Evolutionary conservation across 805 yeast genomes (phyloP), one percentile per base, ranked within the genome.

Genomic region (Kodamaea jinghongensis): DNA sequence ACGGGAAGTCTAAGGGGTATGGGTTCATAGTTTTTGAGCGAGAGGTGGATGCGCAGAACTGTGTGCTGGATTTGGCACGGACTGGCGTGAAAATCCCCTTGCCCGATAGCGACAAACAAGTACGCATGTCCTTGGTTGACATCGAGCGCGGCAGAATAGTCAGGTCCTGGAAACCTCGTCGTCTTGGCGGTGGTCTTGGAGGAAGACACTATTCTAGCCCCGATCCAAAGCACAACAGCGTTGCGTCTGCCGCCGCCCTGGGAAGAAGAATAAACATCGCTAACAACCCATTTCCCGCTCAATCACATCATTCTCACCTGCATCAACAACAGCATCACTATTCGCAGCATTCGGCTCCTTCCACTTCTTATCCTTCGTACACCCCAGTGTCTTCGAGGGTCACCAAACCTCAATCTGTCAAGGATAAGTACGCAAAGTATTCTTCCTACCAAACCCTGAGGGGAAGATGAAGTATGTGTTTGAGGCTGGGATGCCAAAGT

Each of bases 151-250:
- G 88, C 2, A 63, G 93, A 33, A 59, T 78, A 1, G 73, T 76
- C 11, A 74, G 82, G 40, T 75, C 72, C 48, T 86, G 90, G 84
- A 73, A 71, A 40, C 93, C 95, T 0, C 56, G 84, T 50, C 58
- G 91, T 43, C 66, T 91, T 2, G 96, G 96, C 1, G 97, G 97
- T 3, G 97, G 97, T 0, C 61, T 86, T n/a, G 97, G 97, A 3
- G 96, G 96, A 1, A 69, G 93, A 40, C 79, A 80, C 36, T 81
- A 81, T 53, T 71, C 79, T 2, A 65, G 60, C 43, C 56, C 63
- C 3, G 57, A 54, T 27, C 41, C 48, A 4, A 38, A 47, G 22
- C 48, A 48, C 26, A 40, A 52, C 22, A 43, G 47, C 29, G 52
- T 53, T 25, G 63, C 71, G 0, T 65, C 72, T 3, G 71, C 71